Base-by-base conservation (phyloP, 1,139 yeast genomes). In the Pichia sp. region DNA sequence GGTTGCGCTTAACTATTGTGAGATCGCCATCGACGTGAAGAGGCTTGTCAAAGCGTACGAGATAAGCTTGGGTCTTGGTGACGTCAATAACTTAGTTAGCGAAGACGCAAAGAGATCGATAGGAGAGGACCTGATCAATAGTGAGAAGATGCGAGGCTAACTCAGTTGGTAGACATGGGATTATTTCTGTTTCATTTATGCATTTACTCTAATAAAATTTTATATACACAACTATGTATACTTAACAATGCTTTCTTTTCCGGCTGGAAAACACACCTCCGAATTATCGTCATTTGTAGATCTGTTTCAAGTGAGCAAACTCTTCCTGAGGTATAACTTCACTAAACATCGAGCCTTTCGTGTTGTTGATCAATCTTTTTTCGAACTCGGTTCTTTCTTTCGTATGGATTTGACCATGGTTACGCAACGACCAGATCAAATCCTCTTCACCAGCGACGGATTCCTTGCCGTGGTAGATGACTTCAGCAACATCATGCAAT, bases 1-100 rank as follows among this genome's bases (percentile, higher is more conserved):
- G 54, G 81, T 81, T 62, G 95, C 96, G 0, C 75, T 93, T 60
- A 87, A 90, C 30, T 79, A 78, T 62, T 85, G 92, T 60, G 96
- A 89, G 65, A 78, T 93, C 58, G 96, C 96, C 8, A 85, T 93
- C 53, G 89, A 90, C 47, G 97, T 90, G 60, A 81, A 82, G 57
- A 75, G 98, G 62, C 79, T 93, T 19, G 78, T 82, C 19, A 79
- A 84, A 67, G 95, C 95, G 0, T 93, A 92, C 69, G 98, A 93
- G 66, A 92, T 96, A 16, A 87, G 96, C 72, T 76, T 89, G 75
- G 87, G 85, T 4, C 88, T 83, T 66, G 81, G 82, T 10, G 81
- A 84, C 59, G 82, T 86, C 1, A 96, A 95, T 13, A 80, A 80
- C 53, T 74, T 93, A 65, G 82, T 89, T 36, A 90, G 84, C 58